Evolutionary conservation across 495 filamentous ascomycete species (phyloP).

Genomic region (Staphylotrichum longicolle): DNA sequence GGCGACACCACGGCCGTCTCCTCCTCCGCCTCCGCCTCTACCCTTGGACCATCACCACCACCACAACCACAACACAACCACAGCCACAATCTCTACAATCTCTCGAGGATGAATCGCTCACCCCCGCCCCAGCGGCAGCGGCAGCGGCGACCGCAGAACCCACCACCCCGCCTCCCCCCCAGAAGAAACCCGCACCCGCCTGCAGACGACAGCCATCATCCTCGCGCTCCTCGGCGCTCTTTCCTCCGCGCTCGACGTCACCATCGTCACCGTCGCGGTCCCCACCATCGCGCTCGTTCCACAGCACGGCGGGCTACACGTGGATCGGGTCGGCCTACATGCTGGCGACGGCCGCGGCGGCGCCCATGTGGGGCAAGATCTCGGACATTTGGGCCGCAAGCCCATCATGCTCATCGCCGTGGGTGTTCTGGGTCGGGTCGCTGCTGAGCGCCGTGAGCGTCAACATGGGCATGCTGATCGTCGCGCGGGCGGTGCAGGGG

Average conservation of each 20-base stretch:
- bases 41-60: neutral
- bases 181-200: constrained; percentile 36
- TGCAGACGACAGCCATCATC: constrained; percentile 41
- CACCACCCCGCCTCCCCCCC: constrained; percentile 17
- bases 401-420: constrained; percentile 71
- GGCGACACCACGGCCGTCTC: constrained; percentile 5
- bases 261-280: constrained; percentile 40
- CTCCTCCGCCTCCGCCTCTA: neutral
- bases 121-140: neutral
- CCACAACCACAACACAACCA: neutral
- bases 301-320: constrained; percentile 65
- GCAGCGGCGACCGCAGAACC: neutral
- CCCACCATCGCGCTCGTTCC: constrained; percentile 63
- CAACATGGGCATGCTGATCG: constrained; percentile 72
- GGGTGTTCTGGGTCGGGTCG: constrained; percentile 68
- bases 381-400: constrained; percentile 84
- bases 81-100: neutral
- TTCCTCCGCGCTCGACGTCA: constrained; percentile 52
- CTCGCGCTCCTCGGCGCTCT: constrained; percentile 47
- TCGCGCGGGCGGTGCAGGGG: constrained; percentile 75
- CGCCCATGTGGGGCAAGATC: constrained; percentile 78
- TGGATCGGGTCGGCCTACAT: constrained; percentile 75
- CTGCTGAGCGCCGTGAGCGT: constrained; percentile 66
- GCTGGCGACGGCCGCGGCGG: constrained; percentile 65
- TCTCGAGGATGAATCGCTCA: neutral